Conservation (phyloP, 1,284 basidiomycete genomes). For the Phlebopus sp. region DNA sequence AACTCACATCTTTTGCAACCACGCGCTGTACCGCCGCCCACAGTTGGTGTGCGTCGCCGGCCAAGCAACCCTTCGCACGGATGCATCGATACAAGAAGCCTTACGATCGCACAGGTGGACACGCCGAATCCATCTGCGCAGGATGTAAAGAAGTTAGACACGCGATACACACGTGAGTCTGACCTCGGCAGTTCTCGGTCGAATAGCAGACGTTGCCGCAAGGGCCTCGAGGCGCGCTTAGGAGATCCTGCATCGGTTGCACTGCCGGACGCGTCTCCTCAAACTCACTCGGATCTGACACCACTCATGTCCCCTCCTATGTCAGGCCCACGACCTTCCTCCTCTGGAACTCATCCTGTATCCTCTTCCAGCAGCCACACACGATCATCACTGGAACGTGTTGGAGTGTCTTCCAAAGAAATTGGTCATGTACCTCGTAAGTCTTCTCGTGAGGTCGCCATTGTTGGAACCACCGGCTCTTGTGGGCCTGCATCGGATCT, state of each 20-base stretch:
- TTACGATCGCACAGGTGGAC: slow-evolving; percentile 64
- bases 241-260: slow-evolving; percentile 61
- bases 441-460: slow-evolving; percentile 54
- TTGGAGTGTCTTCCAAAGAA: slow-evolving; percentile 12
- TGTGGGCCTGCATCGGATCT: slow-evolving; percentile 24
- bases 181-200: slow-evolving; percentile 28
- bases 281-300: slow-evolving; percentile 46
- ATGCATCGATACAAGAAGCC: slow-evolving; percentile 58
- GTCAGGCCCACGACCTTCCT: slow-evolving; percentile 18
- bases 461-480: slow-evolving; percentile 45
- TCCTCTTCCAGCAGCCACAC: slow-evolving; percentile 29
- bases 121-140: slow-evolving; percentile 17
- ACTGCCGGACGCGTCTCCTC: slow-evolving; percentile 63
- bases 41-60: slow-evolving; percentile 33
- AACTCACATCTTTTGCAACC: slow-evolving; percentile 12
- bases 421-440: slow-evolving; percentile 32
- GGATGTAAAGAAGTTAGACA: slow-evolving; percentile 25
- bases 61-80: slow-evolving; percentile 55
- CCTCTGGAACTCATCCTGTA: slow-evolving; percentile 15
- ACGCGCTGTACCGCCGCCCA: slow-evolving; percentile 30
- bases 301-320: slow-evolving; percentile 50
- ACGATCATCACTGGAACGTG: slow-evolving; percentile 47
- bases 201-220: slow-evolving; percentile 39
- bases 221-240: slow-evolving; percentile 44
- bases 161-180: slow-evolving; percentile 25